Evolutionary conservation across 345 rosid species (phyloP).

Genomic region (Euphorbia tirucalli): DNA sequence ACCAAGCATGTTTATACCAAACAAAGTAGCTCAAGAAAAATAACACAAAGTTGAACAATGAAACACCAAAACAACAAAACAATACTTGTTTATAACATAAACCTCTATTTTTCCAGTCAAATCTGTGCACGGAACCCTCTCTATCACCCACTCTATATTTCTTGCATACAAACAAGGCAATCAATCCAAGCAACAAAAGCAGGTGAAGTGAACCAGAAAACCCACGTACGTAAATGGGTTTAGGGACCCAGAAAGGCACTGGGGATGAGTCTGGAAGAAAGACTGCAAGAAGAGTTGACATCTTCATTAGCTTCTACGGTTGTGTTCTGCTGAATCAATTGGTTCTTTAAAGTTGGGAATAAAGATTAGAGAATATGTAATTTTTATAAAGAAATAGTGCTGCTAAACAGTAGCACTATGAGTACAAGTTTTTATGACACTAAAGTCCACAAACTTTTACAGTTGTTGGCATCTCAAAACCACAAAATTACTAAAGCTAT

Average conservation of each 20-base stretch:
- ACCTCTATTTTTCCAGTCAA: constrained; percentile 11
- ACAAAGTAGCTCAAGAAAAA: constrained; percentile 54
- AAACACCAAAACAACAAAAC: constrained; percentile 10
- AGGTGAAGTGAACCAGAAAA: constrained; percentile 37
- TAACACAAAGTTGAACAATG: constrained; percentile 45
- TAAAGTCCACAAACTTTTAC: not conserved
- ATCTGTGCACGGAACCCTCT: not conserved
- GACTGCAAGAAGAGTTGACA: not conserved
- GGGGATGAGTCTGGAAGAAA: constrained; percentile 11
- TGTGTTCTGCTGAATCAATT: not conserved
- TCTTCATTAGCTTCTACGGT: not conserved
- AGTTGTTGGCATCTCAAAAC: no score
- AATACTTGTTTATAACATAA: constrained; percentile 27
- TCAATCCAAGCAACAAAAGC: constrained; percentile 23
- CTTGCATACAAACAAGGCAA: constrained; percentile 13
- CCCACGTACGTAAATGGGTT: constrained; percentile 32
- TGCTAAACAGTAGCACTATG: not conserved
- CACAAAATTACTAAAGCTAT: no score
- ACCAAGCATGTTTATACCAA: constrained; percentile 61
- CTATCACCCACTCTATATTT: not conserved
- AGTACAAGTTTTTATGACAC: not conserved
- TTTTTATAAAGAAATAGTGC: no score
- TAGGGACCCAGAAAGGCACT: constrained; percentile 24
- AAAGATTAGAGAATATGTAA: no score
- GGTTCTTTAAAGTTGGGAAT: no score